Conservation (phyloP, 768 basidiomycete species). For the Trametes villosa region DNA sequence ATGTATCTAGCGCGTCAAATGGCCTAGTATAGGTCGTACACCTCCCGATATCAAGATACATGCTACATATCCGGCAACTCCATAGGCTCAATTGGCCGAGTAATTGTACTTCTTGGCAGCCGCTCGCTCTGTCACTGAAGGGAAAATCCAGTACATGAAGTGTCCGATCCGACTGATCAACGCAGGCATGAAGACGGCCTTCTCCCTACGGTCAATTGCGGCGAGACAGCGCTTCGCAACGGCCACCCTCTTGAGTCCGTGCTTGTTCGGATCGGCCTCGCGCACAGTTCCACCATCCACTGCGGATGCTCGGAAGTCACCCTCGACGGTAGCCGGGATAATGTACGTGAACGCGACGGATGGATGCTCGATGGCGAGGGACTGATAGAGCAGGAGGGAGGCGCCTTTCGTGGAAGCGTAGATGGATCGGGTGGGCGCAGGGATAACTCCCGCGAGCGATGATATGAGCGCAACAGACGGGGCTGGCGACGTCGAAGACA, state of each 20-base stretch:
- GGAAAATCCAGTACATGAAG: conserved; percentile 68
- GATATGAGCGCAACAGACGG: conserved; percentile 84
- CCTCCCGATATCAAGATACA: too few species aligned
- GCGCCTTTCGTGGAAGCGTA: conserved; percentile 88
- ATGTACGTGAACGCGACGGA: conserved; percentile 62
- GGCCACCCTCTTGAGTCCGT: conserved; percentile 59
- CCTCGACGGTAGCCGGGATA: conserved; percentile 74
- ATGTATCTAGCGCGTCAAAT: background rate
- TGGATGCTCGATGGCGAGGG: conserved; percentile 81
- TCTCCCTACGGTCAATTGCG: conserved; percentile 63
- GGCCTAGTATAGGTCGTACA: background rate
- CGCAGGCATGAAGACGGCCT: conserved; percentile 60
- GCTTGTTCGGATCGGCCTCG: conserved; percentile 55
- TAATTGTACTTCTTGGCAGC: conserved; percentile 73
- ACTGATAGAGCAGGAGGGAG: conserved; percentile 74
- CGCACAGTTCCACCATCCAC: conserved; percentile 58
- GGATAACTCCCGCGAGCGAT: conserved; percentile 76
- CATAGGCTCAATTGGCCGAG: background rate
- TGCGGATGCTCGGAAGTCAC: conserved; percentile 78
- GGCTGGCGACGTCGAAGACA: conserved; percentile 61
- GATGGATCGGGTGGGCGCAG: conserved; percentile 83
- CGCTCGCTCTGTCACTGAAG: conserved; percentile 56
- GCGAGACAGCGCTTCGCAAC: conserved; percentile 65
- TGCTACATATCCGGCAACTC: too few species aligned
- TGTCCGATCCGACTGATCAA: conserved; percentile 50